Evolutionary conservation across 371 early-diverging fungal genomes (phyloP), one percentile per base, ranked within the genome.

Genomic region (Mucor lusitanicus): DNA sequence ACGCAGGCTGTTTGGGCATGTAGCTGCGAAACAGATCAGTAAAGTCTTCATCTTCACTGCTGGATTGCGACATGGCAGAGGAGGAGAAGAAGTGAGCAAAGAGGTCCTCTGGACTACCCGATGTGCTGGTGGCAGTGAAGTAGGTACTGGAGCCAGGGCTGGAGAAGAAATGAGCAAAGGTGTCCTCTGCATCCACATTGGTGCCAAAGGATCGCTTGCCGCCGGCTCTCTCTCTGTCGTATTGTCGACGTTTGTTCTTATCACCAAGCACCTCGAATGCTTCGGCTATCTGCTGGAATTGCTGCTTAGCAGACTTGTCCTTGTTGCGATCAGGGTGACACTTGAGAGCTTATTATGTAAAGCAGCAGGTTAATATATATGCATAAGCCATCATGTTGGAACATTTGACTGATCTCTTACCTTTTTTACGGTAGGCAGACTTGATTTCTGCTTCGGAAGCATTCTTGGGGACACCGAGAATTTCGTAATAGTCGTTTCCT

Each of bases 191-290:
- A 68, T 88, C 75, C 6, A 85, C 82, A 11, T 28, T 25, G 0
- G 55, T 12, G 19, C 50, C 32, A 33, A 30, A n/a, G 0, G 56
- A 9, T 19, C 56, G 30, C 56, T 56, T 56, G 32, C 19, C 33
- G 12, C 33, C 33, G n/a, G n/a, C 33, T n/a, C 3, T 12, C 6
- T 32, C 32, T 9, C 6, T 30, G 32, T 69, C 69, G 23, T 69
- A 63, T 9, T 42, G 23, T 4, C 32, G 39, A 6, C 61, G 56
- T 73, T 95, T 94, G 61, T 91, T 77, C 71, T 88, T 87, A 78
- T 99, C 97, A 53, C 94, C 94, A 4, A 99, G 86, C 15, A 95
- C 91, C 77, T 99, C 98, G 78, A 96, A 99, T 3, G 99, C 99
- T 80, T 95, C 97, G 6, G 86, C 86, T 6, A 97, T 74, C 59